Conservation (phyloP, 495 filamentous ascomycete species). For the Tricharina praecox region DNA sequence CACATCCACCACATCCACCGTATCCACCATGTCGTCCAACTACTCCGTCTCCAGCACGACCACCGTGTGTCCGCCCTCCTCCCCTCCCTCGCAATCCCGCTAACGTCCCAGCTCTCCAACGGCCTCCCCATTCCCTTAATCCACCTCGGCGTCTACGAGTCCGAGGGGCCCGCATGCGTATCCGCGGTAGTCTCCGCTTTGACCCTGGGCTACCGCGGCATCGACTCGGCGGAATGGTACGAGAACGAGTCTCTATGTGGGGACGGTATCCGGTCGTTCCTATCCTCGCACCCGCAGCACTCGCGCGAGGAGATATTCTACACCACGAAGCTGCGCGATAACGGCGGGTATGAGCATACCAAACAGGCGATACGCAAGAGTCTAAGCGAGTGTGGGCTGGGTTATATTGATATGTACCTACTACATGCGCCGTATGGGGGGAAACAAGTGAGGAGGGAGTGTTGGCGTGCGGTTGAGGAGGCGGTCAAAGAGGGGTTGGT, state of each 20-base stretch:
- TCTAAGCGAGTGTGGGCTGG: constrained; percentile 31
- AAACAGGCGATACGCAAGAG: constrained; percentile 37
- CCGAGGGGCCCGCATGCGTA: constrained; percentile 16
- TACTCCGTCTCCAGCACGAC: not conserved
- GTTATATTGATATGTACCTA: constrained; percentile 37
- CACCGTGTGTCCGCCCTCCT: not conserved
- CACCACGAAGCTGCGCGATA: constrained; percentile 39
- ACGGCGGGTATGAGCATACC: constrained; percentile 29
- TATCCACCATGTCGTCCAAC: not conserved
- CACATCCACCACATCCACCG: not conserved
- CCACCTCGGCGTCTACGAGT: constrained; percentile 51
- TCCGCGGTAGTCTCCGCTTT: constrained; percentile 53
- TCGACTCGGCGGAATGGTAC: constrained; percentile 35
- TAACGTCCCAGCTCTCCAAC: constrained; percentile 35
- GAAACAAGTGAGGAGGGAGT: constrained; percentile 38
- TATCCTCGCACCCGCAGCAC: constrained; percentile 31
- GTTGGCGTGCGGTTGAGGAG: constrained; percentile 49
- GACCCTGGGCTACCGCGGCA: constrained; percentile 52
- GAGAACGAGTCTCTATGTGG: constrained; percentile 71
- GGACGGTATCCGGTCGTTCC: constrained; percentile 59
- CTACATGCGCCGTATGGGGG: constrained; percentile 52
- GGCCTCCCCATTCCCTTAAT: constrained; percentile 44
- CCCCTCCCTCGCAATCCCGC: not conserved
- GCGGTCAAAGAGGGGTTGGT: constrained; percentile 47
- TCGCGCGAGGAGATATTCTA: constrained; percentile 65